These are phyloP conservation scores for Podochytrium sp. DNA, from an alignment of 192 early-diverging fungal species.

Conservation along the genomic window DNA sequence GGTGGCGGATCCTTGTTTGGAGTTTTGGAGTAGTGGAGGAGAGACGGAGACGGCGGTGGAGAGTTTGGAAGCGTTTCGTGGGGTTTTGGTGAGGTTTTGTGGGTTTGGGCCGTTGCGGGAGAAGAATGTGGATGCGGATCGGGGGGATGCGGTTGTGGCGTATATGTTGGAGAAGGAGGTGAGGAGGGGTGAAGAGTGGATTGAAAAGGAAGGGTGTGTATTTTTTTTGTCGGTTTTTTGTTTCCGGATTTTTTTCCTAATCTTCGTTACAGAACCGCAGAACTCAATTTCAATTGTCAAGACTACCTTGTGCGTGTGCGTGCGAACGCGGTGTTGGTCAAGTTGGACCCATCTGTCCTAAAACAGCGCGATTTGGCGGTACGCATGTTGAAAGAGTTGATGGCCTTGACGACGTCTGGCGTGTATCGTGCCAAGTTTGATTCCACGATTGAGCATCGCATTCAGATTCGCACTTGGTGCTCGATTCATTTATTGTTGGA, in stretches of 20 bases:
- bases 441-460: slow-evolving; percentile 29
- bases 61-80: neutral
- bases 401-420: neutral
- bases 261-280: slow-evolving; percentile 39
- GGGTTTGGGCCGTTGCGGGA: slow-evolving; percentile 56
- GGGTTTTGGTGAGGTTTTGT: slow-evolving; percentile 39
- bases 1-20: neutral
- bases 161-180: slow-evolving; percentile 34
- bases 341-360: slow-evolving; percentile 32
- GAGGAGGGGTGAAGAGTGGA: neutral
- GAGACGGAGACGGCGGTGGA: too few relatives aligned
- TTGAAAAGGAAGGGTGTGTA: neutral
- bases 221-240: neutral
- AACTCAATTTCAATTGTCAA: slow-evolving; percentile 47
- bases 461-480: slow-evolving; percentile 26
- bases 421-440: slow-evolving; percentile 32
- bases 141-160: slow-evolving; percentile 51
- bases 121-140: slow-evolving; percentile 47
- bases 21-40: slow-evolving; percentile 10
- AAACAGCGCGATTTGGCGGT: slow-evolving; percentile 37
- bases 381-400: slow-evolving; percentile 2
- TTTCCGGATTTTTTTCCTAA: neutral
- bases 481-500: slow-evolving; percentile 50
- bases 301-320: slow-evolving; percentile 59
- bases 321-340: slow-evolving; percentile 50